phyloP scores from a whole-genome alignment of 306 rosid species.

The Comarum palustre region DNA sequence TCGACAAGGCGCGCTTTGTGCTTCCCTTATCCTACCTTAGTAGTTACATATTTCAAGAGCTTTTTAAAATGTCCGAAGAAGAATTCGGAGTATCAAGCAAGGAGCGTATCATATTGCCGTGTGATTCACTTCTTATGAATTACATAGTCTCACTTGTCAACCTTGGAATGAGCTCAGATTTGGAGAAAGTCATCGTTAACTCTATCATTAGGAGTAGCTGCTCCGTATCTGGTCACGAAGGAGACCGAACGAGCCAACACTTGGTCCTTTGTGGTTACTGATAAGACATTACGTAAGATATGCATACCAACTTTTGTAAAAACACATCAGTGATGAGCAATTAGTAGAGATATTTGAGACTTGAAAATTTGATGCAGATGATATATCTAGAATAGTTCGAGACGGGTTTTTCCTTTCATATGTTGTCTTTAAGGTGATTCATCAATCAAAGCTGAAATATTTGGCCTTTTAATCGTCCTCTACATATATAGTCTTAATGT shows the following conservation, averaged over 20 bases:
- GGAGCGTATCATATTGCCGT: background rate
- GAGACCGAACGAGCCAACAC: background rate
- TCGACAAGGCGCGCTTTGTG: background rate
- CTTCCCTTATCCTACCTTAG: background rate
- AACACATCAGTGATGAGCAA: too few species aligned
- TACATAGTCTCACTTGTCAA: background rate
- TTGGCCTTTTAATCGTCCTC: too few species aligned
- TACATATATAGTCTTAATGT: too few species aligned
- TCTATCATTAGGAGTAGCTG: background rate
- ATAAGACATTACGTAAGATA: too few species aligned
- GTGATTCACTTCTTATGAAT: conserved; percentile 1
- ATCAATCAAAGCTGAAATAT: too few species aligned
- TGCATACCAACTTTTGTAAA: too few species aligned
- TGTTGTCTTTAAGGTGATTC: too few species aligned
- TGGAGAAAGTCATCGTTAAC: background rate
- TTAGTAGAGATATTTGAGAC: too few species aligned
- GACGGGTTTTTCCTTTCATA: too few species aligned
- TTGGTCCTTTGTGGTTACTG: background rate
- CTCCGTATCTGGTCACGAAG: background rate
- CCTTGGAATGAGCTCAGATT: background rate
- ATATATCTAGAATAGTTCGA: too few species aligned
- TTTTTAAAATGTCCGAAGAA: background rate
- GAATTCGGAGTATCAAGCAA: background rate
- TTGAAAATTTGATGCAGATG: too few species aligned
- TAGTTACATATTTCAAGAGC: background rate